Percentiles rank a stretch among this genome's conserved stretches.
Evolutionary conservation across 768 basidiomycete species (phyloP).

Genomic region (Galerina marginata): DNA sequence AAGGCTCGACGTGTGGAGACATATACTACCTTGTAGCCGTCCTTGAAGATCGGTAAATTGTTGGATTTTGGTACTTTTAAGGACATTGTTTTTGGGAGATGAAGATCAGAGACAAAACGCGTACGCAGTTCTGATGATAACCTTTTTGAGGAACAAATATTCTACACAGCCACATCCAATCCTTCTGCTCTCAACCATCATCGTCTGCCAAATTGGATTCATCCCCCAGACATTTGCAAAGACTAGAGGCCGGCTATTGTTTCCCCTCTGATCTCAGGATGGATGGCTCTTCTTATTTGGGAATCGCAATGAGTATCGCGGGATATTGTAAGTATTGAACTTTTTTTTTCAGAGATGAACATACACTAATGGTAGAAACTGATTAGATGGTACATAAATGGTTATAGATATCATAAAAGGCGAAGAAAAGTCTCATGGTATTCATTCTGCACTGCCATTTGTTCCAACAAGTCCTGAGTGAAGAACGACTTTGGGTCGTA

Average conservation of each 20-base stretch:
- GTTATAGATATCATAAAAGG: neutral
- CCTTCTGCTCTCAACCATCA: neutral
- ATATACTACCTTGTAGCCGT: slow-evolving; percentile 84
- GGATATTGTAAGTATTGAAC: neutral
- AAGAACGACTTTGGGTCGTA: slow-evolving; percentile 62
- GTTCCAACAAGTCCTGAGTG: slow-evolving; percentile 44
- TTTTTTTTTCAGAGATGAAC: too few species aligned
- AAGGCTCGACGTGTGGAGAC: neutral
- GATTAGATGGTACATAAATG: neutral
- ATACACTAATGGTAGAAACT: neutral
- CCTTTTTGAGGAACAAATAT: slow-evolving; percentile 16
- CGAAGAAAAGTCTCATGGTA: neutral
- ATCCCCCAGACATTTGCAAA: too few species aligned
- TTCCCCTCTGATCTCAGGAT: too few species aligned
- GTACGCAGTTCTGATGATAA: slow-evolving; percentile 18
- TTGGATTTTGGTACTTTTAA: slow-evolving; percentile 92
- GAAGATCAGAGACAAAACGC: slow-evolving; percentile 26
- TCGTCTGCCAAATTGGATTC: neutral
- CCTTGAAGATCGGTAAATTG: slow-evolving; percentile 93
- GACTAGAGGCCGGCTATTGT: too few species aligned
- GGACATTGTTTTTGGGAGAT: slow-evolving; percentile 62
- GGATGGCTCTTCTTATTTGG: too few species aligned
- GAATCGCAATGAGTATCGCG: too few species aligned
- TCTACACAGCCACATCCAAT: slow-evolving; percentile 15
- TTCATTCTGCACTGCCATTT: slow-evolving; percentile 22